phyloP scores from a whole-genome alignment of 2,329 filamentous ascomycete genomes.

The Cladosporium sp. region DNA sequence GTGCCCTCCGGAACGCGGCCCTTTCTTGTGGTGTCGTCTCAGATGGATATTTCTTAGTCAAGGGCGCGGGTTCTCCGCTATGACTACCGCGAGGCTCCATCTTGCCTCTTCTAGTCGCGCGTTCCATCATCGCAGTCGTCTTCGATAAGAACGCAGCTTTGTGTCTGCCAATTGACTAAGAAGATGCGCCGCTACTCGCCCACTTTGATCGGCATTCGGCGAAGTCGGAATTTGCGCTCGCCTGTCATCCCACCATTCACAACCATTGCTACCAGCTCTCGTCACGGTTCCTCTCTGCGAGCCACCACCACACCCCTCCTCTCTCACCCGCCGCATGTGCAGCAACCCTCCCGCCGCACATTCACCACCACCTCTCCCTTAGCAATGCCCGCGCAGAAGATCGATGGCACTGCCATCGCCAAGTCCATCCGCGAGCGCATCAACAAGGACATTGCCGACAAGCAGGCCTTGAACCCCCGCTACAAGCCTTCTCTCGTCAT shows the following conservation, averaged over 20 bases:
- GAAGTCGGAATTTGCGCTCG: slow-evolving; percentile 9
- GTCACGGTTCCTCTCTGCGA: background rate
- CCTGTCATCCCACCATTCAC: slow-evolving; percentile 4
- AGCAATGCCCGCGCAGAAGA: slow-evolving; percentile 81
- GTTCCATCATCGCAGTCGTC: background rate
- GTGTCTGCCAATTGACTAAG: background rate
- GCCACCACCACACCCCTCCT: background rate
- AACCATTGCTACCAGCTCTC: background rate
- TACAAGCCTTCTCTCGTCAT: slow-evolving; percentile 91
- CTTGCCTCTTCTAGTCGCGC: slow-evolving; percentile 4
- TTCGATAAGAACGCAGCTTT: background rate
- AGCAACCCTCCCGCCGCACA: slow-evolving; percentile 18
- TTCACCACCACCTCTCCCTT: slow-evolving; percentile 50
- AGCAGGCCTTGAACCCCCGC: slow-evolving; percentile 76
- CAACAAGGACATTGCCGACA: slow-evolving; percentile 72
- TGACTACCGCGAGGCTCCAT: background rate
- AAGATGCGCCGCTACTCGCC: background rate
- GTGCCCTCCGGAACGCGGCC: background rate
- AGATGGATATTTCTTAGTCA: background rate
- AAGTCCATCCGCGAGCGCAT: slow-evolving; percentile 83
- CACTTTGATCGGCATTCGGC: slow-evolving; percentile 10
- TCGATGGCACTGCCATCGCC: slow-evolving; percentile 94
- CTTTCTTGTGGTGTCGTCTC: background rate
- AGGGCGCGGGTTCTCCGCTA: background rate
- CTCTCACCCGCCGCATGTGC: slow-evolving; percentile 10